Percentiles rank a stretch among this genome's conserved stretches.
Evolutionary conservation across 176 grass and related monocot genomes (phyloP).

Genomic region (Pharus latifolius): DNA sequence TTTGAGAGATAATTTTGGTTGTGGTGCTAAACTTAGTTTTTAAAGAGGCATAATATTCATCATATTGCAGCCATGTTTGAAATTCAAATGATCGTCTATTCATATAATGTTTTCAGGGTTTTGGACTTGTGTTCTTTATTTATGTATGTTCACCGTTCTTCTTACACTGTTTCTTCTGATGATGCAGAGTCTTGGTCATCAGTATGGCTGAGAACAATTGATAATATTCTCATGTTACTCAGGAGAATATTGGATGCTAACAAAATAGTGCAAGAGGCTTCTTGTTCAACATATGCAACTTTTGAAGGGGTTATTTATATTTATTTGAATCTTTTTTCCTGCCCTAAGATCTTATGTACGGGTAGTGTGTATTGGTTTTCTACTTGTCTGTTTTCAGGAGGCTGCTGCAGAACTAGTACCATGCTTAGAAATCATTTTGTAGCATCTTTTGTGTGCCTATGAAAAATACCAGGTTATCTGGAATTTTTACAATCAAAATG

Average conservation of each 20-base stretch:
- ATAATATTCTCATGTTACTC: conserved; percentile 82
- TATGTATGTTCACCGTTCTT: neutral
- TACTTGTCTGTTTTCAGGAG: conserved; percentile 69
- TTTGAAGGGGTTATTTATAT: conserved; percentile 81
- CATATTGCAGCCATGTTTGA: too few relatives aligned
- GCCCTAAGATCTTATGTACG: neutral
- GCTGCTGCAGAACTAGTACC: conserved; percentile 79
- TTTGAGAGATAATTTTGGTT: too few relatives aligned
- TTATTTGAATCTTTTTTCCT: conserved; percentile 14
- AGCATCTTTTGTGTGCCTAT: conserved; percentile 94
- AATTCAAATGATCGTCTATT: too few relatives aligned
- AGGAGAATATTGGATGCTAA: conserved; percentile 93
- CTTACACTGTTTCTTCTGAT: conserved; percentile 20
- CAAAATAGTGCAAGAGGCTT: conserved; percentile 91
- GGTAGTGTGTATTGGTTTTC: neutral
- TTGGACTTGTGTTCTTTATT: neutral
- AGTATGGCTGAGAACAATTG: conserved; percentile 77
- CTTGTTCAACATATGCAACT: conserved; percentile 97
- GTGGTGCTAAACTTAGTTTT: too few relatives aligned
- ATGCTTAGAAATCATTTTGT: conserved; percentile 74
- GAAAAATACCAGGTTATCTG: conserved; percentile 92
- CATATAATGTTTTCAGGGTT: neutral
- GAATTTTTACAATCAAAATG: conserved; percentile 13
- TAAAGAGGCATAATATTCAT: too few relatives aligned
- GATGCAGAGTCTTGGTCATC: conserved; percentile 52